phyloP scores from a whole-genome alignment of 179 eudicot genomes.

The Heliamphora pulchella region DNA sequence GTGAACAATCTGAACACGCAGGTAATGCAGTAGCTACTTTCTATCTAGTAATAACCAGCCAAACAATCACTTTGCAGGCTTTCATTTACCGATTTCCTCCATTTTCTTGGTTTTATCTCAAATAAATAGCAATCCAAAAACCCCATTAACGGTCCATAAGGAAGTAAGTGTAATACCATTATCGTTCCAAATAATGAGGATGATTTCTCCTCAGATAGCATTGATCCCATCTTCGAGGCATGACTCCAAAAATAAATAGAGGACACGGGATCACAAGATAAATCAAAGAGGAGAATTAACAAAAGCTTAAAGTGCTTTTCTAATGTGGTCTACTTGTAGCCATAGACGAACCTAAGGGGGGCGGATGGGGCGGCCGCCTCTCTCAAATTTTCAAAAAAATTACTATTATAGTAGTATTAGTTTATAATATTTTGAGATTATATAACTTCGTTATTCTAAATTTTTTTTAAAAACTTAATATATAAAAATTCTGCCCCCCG shows the following conservation, averaged over 20 bases:
- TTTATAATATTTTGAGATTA: too few relatives aligned
- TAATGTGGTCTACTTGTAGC: neutral
- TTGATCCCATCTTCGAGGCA: neutral
- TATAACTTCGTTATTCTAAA: too few relatives aligned
- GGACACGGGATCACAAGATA: conserved; percentile 3
- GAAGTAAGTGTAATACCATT: neutral
- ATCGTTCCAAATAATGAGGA: neutral
- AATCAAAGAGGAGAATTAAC: neutral
- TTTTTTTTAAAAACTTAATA: too few relatives aligned
- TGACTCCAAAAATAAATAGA: neutral
- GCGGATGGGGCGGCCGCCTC: too few relatives aligned
- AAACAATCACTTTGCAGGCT: neutral
- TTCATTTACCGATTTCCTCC: neutral
- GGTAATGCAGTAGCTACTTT: conserved; percentile 21
- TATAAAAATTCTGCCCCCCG: too few relatives aligned
- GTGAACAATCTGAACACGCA: conserved; percentile 19
- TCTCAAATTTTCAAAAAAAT: too few relatives aligned
- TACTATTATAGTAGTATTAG: too few relatives aligned
- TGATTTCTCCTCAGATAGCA: neutral
- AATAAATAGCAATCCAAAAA: neutral
- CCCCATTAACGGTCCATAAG: neutral
- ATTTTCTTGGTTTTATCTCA: neutral
- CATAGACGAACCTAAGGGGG: too few relatives aligned
- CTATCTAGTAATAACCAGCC: neutral
- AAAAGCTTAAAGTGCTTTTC: neutral